Evolutionary conservation across 2,329 filamentous ascomycete genomes (phyloP), one percentile per base, ranked within the genome.

Genomic region (Penicillium sp.): DNA sequence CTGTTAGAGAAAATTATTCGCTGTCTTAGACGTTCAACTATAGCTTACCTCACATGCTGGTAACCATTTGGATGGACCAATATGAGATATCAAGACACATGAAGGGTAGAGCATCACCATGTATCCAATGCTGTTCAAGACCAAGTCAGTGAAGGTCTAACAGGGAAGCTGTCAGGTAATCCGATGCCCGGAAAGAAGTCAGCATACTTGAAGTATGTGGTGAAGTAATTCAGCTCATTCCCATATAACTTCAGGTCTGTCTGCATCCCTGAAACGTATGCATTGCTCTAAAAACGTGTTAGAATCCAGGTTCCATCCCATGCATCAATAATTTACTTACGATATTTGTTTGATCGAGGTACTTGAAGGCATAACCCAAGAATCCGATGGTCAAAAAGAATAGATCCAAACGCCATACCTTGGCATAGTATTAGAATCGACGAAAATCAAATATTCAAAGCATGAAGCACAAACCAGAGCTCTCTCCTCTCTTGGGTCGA

Each of bases 1-100:
- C 25, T 3, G 5, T 46, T 46, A 46, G 25, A 6, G 22, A 8
- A 19, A 38, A 4, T 2, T 46, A 16, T 26, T 11, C 8, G 25
- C 4, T 4, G 13, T 3, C 16, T 28, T 46, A 14, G 3, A 45
- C 6, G 10, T 26, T 26, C 13, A 16, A 26, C 11, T 5, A 46
- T 26, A 46, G 5, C 43, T 28, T 6, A 46, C 43, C 25, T 46
- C 43, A 13, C 43, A 46, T 6, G 43, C n/a, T n/a, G 43, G 43
- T 46, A 46, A n/a, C 43, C 43, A 46, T 28, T 28, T 30, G 4
- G 43, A 46, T 46, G 43, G 43, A 46, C 43, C 43, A n/a, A 46
- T 10, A 28, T 46, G 43, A 3, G 43, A 46, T 2, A 46, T 46
- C 0, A 46, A 25, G 6, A 46, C 25, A 28, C 43, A 46, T 16